Evolutionary conservation across 495 filamentous ascomycete genomes (phyloP), one percentile per base, ranked within the genome.

Genomic region (Lasiosphaeriaceae sp.): DNA sequence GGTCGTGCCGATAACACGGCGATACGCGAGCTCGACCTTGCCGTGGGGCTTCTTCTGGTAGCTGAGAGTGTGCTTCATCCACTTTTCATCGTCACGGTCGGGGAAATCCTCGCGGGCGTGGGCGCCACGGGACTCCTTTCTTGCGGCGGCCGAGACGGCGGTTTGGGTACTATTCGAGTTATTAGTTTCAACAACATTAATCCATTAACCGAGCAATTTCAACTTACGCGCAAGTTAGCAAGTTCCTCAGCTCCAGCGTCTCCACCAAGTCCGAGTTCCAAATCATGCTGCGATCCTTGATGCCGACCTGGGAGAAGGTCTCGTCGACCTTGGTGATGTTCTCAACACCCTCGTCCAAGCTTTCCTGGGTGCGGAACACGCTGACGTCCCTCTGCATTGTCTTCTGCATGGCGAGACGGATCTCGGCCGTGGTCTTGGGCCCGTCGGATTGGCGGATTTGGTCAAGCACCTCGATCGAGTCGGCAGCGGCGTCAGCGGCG

Each of bases 211-310:
- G 29, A 22, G 29, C 22, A 23, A 3, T 3, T 6, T 31, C 20
- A 49, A 85, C 86, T 72, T 84, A 88, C 83, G 93, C 93, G 84
- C 93, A 97, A 66, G 93, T 97, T 64, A 97, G 76, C 61, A 97
- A 70, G 72, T 97, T 97, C 63, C 90, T 80, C 65, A 97, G 80
- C 77, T 97, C 93, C 43, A 97, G 83, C 24, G 92, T 95, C 83
- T 97, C 93, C 53, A 96, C 89, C 26, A 97, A 82, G 66, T 97
- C 93, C 37, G 89, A 90, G 84, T 97, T 97, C 93, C 93, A 97
- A 78, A 97, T 96, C 94, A 97, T 96, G 84, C 89, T 92, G 68
- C 93, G 88, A 73, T 97, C 93, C 82, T 95, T 96, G 73, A 89
- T 96, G 65, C 90, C 89, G 58, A 97, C 84, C 69, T 96, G 83